A percentile compares a stretch with the other conserved stretches of the same genome.
Conservation (phyloP, 1,139 yeast genomes). For the Lodderomyces parapsilosis region DNA sequence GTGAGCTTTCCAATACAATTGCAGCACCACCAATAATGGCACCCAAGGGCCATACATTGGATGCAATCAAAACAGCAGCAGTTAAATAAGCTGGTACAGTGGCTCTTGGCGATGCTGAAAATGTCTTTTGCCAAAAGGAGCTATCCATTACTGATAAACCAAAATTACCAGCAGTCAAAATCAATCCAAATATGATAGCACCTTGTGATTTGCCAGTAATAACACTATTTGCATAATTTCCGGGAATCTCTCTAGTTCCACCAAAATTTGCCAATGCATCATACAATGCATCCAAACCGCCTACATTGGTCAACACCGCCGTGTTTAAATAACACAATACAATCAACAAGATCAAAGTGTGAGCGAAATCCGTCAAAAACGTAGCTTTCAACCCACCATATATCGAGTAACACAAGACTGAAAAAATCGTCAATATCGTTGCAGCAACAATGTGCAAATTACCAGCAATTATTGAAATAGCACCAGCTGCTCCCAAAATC, state of each 20-base stretch:
- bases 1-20: conserved; percentile 24
- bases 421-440: conserved; percentile 36
- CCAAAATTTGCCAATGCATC: conserved; percentile 19
- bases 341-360: conserved; percentile 33
- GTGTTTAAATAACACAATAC: conserved; percentile 28
- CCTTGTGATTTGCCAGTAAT: conserved; percentile 35
- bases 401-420: conserved; percentile 35
- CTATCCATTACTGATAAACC: conserved; percentile 32
- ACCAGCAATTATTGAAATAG: conserved; percentile 33
- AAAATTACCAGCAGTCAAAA: conserved; percentile 28
- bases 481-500: conserved; percentile 39
- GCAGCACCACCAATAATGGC: conserved; percentile 27
- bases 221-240: conserved; percentile 33
- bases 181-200: conserved; percentile 28
- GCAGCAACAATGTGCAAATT: conserved; percentile 32
- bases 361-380: conserved; percentile 36
- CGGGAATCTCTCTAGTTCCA: conserved; percentile 23
- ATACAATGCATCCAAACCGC: conserved; percentile 30
- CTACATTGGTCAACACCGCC: conserved; percentile 26
- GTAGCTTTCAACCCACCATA: conserved; percentile 44
- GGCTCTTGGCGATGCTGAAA: conserved; percentile 32
- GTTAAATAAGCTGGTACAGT: conserved; percentile 38
- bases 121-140: conserved; percentile 35
- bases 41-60: conserved; percentile 35
- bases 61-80: conserved; percentile 31